Percentiles rank a stretch among this genome's conserved stretches.
phyloP scores from a whole-genome alignment of 176 grass and related monocot species.

The Phoenix dactylifera region DNA sequence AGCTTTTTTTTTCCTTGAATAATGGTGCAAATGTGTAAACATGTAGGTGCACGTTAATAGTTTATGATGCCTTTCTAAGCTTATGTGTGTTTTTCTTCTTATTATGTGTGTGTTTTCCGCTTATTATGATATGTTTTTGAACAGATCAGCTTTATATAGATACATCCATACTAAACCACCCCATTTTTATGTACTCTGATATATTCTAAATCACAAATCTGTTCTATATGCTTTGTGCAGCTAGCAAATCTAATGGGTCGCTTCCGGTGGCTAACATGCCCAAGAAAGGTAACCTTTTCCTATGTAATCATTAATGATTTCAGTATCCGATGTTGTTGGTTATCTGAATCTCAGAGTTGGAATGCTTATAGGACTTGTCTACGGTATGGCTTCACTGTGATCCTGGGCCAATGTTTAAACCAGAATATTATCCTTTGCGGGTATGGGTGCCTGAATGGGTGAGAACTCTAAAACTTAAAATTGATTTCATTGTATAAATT shows the following conservation, averaged over 20 bases:
- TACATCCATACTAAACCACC: too few species aligned
- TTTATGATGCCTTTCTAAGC: too few species aligned
- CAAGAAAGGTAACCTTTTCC: slow-evolving; percentile 54
- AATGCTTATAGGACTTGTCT: slow-evolving; percentile 58
- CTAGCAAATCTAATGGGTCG: slow-evolving; percentile 84
- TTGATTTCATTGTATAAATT: background rate
- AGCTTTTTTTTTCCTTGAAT: too few species aligned
- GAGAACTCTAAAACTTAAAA: slow-evolving; percentile 13
- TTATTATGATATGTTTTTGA: too few species aligned
- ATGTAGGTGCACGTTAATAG: too few species aligned
- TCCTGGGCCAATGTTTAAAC: slow-evolving; percentile 69
- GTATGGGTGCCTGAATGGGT: slow-evolving; percentile 67
- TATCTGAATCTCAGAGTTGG: slow-evolving; percentile 11
- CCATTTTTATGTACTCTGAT: too few species aligned
- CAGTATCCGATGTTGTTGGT: background rate
- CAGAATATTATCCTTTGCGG: slow-evolving; percentile 43
- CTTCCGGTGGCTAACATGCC: slow-evolving; percentile 84
- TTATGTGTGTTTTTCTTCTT: too few species aligned
- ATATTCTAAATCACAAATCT: too few species aligned
- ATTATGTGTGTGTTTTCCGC: too few species aligned
- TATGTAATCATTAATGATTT: background rate
- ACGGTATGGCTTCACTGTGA: slow-evolving; percentile 83
- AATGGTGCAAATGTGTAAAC: too few species aligned
- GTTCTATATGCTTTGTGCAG: slow-evolving; percentile 29
- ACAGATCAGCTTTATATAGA: too few species aligned